Percentiles rank a stretch among this genome's conserved stretches.
These are phyloP conservation scores for Ophiostoma populinum DNA, from an alignment of 2,329 filamentous ascomycete species.

Conservation along the genomic window DNA sequence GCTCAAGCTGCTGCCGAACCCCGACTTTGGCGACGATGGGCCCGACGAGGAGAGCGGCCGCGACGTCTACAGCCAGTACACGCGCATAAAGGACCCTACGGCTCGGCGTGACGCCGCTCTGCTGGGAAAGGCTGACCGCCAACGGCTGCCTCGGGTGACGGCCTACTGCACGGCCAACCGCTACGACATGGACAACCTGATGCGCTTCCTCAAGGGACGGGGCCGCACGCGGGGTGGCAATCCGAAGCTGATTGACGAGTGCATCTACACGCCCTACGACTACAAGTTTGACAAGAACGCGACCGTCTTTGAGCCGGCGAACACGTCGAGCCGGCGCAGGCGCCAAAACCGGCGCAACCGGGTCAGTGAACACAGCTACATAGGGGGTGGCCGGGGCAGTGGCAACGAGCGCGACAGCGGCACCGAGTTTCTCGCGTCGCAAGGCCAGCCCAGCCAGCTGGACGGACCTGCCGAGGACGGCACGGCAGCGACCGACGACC, in stretches of 20 bases:
- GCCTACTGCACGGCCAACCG: conserved; percentile 91
- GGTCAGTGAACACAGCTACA: conserved; percentile 5
- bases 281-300: conserved; percentile 28
- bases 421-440: conserved; percentile 17
- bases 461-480: neutral
- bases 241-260: conserved; percentile 92
- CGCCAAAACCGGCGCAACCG: neutral
- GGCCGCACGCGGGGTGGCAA: conserved; percentile 60
- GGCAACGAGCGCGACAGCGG: conserved; percentile 17
- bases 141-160: conserved; percentile 74
- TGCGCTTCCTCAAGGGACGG: conserved; percentile 79
- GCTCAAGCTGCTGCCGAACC: conserved; percentile 87
- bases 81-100: conserved; percentile 89
- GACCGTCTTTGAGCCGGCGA: conserved; percentile 14
- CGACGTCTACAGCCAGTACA: conserved; percentile 96
- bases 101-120: conserved; percentile 82
- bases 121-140: conserved; percentile 82
- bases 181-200: conserved; percentile 77
- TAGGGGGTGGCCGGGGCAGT: conserved; percentile 7
- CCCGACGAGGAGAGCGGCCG: conserved; percentile 77
- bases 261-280: conserved; percentile 86
- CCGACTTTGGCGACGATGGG: conserved; percentile 61
- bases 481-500: conserved; percentile 14
- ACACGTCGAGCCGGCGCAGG: conserved; percentile 5
- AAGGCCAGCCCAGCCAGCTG: conserved; percentile 9